Evolutionary conservation across 1,139 yeast genomes (phyloP), one percentile per base, ranked within the genome.

Genomic region (Ogataea hybrid): DNA sequence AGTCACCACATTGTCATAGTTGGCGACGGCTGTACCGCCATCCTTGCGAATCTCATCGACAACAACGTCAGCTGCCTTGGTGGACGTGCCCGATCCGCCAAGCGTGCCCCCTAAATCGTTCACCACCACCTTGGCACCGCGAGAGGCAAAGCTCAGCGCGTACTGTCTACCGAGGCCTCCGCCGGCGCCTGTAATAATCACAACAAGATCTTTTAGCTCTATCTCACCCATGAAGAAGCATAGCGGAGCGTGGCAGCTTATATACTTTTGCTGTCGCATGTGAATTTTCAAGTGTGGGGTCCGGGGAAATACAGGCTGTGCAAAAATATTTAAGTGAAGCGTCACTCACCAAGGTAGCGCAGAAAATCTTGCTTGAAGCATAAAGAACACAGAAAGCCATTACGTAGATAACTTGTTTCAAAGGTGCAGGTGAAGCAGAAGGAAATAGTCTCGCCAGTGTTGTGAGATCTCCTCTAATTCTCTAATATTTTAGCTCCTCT

Each of bases 181-280:
- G 52, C 98, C 98, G 39, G 97, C 95, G 35, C 97, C 98, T 45
- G 97, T 92, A 63, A 92, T 81, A 50, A 89, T 78, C 27, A 88
- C 97, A 39, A 89, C 97, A 63, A 84, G 81, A 59, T 81, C 88
- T 57, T 85, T 84, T 59, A 81, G 87, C 51, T 69, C 52, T 23
- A 76, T 57, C 44, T 54, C 37, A 25, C 39, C 16, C 39, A 31
- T 35, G n/a, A 16, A 33, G 8, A 11, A 17, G 22, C n/a, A 20
- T n/a, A n/a, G 17, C 11, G 11, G 11, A 12, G 15, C 25, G 5
- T 11, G 5, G 2, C 20, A n/a, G 32, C 28, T 32, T 40, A 30
- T 40, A 40, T 40, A 35, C 18, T 16, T 9, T 35, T 31, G 32
- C 39, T 40, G 28, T 32, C 18, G 38, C 47, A 43, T 43, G 47